Evolutionary conservation across 768 basidiomycete genomes (phyloP).

Genomic region (Kwoniella dendrophila): DNA sequence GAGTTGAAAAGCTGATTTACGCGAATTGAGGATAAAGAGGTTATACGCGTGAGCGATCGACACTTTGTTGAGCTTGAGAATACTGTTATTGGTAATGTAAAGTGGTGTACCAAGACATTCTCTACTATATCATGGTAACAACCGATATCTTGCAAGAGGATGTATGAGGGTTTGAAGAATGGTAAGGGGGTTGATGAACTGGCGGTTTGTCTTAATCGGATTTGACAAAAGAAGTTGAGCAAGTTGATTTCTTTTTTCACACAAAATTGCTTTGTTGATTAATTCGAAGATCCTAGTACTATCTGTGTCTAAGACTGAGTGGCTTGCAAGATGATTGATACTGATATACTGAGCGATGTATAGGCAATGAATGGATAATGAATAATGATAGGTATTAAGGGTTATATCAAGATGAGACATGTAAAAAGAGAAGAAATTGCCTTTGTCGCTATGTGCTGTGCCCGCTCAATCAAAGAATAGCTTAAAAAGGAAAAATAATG

Average conservation of each 20-base stretch:
- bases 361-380: not conserved
- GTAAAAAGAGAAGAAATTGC: not conserved
- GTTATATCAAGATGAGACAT: not conserved
- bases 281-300: no score
- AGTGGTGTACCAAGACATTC: constrained; percentile 1
- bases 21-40: no score
- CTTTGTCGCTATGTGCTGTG: constrained; percentile 8
- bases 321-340: not conserved
- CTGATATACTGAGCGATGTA: not conserved
- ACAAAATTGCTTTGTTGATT: no score
- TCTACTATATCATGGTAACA: not conserved
- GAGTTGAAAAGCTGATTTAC: not conserved
- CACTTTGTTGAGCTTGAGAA: no score
- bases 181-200: not conserved
- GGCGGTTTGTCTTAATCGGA: no score
- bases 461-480: not conserved
- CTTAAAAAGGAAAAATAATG: constrained; percentile 3
- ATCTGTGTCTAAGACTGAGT: not conserved
- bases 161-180: not conserved
- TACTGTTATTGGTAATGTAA: not conserved
- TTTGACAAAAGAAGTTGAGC: no score
- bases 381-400: no score
- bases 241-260: no score
- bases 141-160: no score
- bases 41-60: no score